Evolutionary conservation across 192 early-diverging fungal species (phyloP).

Genomic region (Coemansia sp.): DNA sequence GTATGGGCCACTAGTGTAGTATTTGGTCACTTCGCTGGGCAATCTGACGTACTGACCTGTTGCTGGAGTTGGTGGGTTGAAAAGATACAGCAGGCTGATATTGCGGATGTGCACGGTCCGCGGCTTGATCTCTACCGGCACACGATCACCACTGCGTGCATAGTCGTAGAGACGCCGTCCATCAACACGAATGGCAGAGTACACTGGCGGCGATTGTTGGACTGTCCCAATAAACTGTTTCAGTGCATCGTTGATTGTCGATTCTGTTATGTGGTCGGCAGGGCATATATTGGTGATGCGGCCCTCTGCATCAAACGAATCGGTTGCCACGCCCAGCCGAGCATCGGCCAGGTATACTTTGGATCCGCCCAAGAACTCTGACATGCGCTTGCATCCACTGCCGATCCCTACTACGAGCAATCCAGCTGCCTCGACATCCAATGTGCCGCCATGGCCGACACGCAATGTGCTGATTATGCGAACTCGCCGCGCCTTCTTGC

Average conservation of each 20-base stretch:
- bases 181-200: constrained; percentile 66
- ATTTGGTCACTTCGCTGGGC: constrained; percentile 8
- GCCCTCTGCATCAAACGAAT: constrained; percentile 59
- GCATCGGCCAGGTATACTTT: constrained; percentile 58
- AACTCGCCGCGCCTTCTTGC: constrained; percentile 13
- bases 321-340: constrained; percentile 55
- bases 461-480: constrained; percentile 2
- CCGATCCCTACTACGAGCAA: constrained; percentile 54
- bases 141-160: constrained; percentile 51
- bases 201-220: constrained; percentile 63
- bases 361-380: constrained; percentile 40
- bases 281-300: constrained; percentile 29
- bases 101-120: constrained; percentile 13
- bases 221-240: constrained; percentile 57
- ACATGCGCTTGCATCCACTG: constrained; percentile 54
- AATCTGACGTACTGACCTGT: constrained; percentile 12
- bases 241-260: constrained; percentile 36
- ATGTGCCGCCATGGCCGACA: constrained; percentile 41
- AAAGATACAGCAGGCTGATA: constrained; percentile 20
- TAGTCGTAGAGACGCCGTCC: constrained; percentile 71
- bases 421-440: constrained; percentile 43
- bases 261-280: constrained; percentile 42
- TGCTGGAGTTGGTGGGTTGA: background rate
- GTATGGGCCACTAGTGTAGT: constrained; percentile 17
- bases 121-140: constrained; percentile 11